phyloP scores from a whole-genome alignment of 192 early-diverging fungal species.

The Gorgonomyces haynaldii region DNA sequence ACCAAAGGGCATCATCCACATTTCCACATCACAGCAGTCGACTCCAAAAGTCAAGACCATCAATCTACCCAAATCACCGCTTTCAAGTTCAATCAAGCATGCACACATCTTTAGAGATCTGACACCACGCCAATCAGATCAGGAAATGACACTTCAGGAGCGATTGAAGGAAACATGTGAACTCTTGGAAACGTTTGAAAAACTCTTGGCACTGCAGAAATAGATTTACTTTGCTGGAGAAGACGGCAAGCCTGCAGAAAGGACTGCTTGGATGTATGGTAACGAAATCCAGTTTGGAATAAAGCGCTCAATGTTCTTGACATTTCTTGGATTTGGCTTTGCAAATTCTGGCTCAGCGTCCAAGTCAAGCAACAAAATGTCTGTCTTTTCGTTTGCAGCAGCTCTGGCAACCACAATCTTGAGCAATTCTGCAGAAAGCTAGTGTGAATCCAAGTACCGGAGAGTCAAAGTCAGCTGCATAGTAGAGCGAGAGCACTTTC shows the following conservation, averaged over 20 bases:
- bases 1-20: too few species aligned
- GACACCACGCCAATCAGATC: too few species aligned
- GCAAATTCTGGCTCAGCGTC: constrained; percentile 55
- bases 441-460: constrained; percentile 33
- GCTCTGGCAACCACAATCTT: constrained; percentile 80
- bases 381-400: constrained; percentile 75
- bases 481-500: constrained; percentile 91
- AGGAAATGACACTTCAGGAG: too few species aligned
- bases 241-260: not conserved
- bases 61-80: too few species aligned
- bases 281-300: constrained; percentile 54
- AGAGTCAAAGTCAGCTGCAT: constrained; percentile 92
- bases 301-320: constrained; percentile 61
- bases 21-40: too few species aligned
- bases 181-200: too few species aligned
- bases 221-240: constrained; percentile 1
- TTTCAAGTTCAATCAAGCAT: too few species aligned
- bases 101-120: too few species aligned
- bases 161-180: too few species aligned
- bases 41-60: too few species aligned
- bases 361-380: constrained; percentile 76
- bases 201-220: too few species aligned
- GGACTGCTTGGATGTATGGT: constrained; percentile 24
- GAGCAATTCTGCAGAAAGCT: constrained; percentile 77
- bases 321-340: constrained; percentile 44